A percentile compares a stretch with the other conserved stretches of the same genome.
These are phyloP conservation scores for Scleroderma citrinum DNA, from an alignment of 768 basidiomycete genomes.

Conservation along the genomic window DNA sequence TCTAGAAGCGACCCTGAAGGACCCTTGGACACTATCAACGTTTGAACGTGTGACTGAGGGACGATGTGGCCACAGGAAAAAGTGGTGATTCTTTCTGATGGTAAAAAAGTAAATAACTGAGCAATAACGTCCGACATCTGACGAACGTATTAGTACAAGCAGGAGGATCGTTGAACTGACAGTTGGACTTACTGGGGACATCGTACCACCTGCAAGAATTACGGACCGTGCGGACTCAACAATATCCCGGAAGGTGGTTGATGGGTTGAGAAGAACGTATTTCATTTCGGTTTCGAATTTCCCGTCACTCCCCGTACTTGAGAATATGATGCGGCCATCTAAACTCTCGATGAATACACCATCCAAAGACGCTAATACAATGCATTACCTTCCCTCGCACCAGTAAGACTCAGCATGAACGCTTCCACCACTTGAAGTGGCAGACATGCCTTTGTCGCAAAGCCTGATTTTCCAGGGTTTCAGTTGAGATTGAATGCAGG, in stretches of 20 bases:
- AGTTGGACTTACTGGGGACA: slow-evolving; percentile 80
- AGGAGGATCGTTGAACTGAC: not conserved
- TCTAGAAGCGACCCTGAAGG: slow-evolving; percentile 69
- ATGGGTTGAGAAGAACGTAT: slow-evolving; percentile 91
- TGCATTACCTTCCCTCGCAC: slow-evolving; percentile 61
- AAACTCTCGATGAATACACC: not conserved
- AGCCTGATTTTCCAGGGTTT: not conserved
- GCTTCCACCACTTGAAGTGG: slow-evolving; percentile 78
- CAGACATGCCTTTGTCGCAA: slow-evolving; percentile 45
- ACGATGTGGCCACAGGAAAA: slow-evolving; percentile 95
- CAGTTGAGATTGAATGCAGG: not conserved
- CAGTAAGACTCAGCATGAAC: slow-evolving; percentile 72
- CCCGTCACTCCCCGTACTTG: slow-evolving; percentile 33
- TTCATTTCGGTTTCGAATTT: slow-evolving; percentile 58
- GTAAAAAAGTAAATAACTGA: slow-evolving; percentile 71
- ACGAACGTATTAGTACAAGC: slow-evolving; percentile 4
- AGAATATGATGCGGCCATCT: slow-evolving; percentile 77
- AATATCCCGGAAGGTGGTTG: slow-evolving; percentile 80
- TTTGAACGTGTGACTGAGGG: slow-evolving; percentile 69
- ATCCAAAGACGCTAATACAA: not conserved
- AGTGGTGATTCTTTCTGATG: slow-evolving; percentile 55
- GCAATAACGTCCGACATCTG: slow-evolving; percentile 83
- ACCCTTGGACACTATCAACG: slow-evolving; percentile 68
- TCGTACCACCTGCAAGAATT: slow-evolving; percentile 93
- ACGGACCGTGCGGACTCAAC: slow-evolving; percentile 76